These are phyloP conservation scores for Aquilaria yunnanensis DNA, from an alignment of 345 rosid genomes.

Conservation along the genomic window DNA sequence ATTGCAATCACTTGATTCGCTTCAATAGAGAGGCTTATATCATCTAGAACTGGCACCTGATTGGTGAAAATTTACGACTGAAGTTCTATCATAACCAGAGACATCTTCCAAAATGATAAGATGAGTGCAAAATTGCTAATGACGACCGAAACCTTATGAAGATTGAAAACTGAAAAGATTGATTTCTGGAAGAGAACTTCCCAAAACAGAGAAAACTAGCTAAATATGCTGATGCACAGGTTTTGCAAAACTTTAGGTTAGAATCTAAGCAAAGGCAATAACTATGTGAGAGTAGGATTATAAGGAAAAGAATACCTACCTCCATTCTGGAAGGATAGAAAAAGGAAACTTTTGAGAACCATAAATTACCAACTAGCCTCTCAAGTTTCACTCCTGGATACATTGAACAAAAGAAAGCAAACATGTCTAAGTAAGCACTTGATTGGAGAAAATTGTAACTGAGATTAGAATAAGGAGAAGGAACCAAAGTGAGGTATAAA, in stretches of 20 bases:
- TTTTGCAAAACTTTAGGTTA: no score
- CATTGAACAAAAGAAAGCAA: constrained; percentile 2
- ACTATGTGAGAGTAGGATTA: not conserved
- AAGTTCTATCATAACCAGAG: not conserved
- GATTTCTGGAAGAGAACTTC: no score
- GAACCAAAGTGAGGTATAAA: no score
- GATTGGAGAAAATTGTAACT: not conserved
- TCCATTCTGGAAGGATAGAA: constrained; percentile 34
- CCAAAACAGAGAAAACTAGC: no score
- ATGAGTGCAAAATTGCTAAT: no score
- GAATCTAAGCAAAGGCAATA: no score
- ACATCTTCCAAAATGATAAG: no score
- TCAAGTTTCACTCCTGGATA: constrained; percentile 26
- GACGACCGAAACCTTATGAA: no score
- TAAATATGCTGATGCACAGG: no score
- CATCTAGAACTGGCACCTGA: constrained; percentile 32
- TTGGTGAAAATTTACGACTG: not conserved
- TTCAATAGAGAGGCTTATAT: constrained; percentile 26
- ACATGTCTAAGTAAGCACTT: not conserved
- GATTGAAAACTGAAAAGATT: no score
- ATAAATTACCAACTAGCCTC: constrained; percentile 30
- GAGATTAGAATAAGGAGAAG: no score
- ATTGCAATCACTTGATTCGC: constrained; percentile 40
- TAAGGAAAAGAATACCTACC: constrained; percentile 14
- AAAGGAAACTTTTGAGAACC: constrained; percentile 32